Percentiles rank a stretch among this genome's conserved stretches.
These are phyloP conservation scores for Populus tremula DNA, from an alignment of 345 rosid genomes.

Conservation along the genomic window DNA sequence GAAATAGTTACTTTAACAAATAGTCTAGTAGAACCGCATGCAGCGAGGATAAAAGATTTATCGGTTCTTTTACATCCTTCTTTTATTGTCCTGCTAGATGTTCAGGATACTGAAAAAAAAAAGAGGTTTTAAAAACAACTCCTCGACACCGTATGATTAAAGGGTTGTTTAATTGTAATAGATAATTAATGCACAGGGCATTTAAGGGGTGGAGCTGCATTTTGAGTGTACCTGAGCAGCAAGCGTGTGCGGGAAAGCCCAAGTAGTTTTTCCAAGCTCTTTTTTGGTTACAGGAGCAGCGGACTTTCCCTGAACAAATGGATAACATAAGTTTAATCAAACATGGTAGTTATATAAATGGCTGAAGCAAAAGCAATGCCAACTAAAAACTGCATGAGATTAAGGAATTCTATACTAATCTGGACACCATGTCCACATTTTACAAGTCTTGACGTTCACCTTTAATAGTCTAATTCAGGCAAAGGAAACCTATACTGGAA, in stretches of 20 bases:
- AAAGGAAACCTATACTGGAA: background rate
- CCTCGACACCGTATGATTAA: slow-evolving; percentile 6
- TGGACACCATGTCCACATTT: background rate
- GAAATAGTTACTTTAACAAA: background rate
- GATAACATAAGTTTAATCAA: background rate
- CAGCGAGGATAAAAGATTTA: slow-evolving; percentile 25
- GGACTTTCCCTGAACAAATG: slow-evolving; percentile 40
- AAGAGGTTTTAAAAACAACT: background rate
- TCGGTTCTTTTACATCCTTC: slow-evolving; percentile 89
- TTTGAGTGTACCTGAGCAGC: slow-evolving; percentile 72
- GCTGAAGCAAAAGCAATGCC: background rate
- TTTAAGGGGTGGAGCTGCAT: background rate
- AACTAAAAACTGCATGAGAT: background rate
- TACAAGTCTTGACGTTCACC: background rate
- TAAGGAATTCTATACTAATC: background rate
- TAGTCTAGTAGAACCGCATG: background rate
- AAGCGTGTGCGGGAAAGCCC: slow-evolving; percentile 96
- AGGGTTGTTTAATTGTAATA: background rate
- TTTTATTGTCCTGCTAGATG: slow-evolving; percentile 93
- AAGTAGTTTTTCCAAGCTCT: slow-evolving; percentile 91
- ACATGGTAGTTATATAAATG: background rate
- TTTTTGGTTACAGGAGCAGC: slow-evolving; percentile 81
- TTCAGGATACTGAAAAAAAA: slow-evolving; percentile 77
- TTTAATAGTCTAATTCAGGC: background rate
- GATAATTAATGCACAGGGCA: background rate